Evolutionary conservation across 2,329 filamentous ascomycete genomes (phyloP), one percentile per base, ranked within the genome.

Genomic region (Alternaria ventricosa): DNA sequence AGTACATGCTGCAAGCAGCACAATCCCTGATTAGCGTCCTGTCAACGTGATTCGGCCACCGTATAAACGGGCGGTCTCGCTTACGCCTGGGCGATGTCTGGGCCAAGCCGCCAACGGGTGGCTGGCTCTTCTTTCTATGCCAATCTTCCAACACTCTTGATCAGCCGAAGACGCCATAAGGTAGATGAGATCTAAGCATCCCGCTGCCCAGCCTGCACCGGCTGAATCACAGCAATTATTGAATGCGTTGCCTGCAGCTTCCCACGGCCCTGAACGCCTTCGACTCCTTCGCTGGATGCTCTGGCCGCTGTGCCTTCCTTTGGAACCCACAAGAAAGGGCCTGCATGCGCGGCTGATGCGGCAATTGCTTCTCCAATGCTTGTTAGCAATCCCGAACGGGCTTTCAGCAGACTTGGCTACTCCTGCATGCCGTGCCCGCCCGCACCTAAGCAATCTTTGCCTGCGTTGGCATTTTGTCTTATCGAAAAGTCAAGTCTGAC

Each of bases 331-430:
- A 36, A 15, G 25, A n/a, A 53, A 55, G 28, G 22, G 23, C 20
- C 11, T 45, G 23, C 45, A 64, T 45, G 46, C 33, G 51, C 53
- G 50, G 54, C 60, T 65, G 55, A 60, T 63, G 55, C 51, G 18
- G 46, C 43, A 41, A 28, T 57, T 57, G 60, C 63, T 62, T 65
- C 55, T 47, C 18, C 50, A 62, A 49, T 57, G 50, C 55, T 62
- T 64, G 55, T 45, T 55, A 18, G 55, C 36, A 51, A 27, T 50
- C 55, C 25, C 45, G 27, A 58, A 56, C 23, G 44, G 18, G 27
- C 54, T 50, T 53, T 20, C 33, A 53, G 51, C 33, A 55, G 56
- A 33, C 60, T 51, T 55, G 55, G 63, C 45, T 53, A 30, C 60
- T 53, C 58, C 57, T 56, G 53, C 43, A 20, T 43, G 18, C 55